Evolutionary conservation across 495 filamentous ascomycete species (phyloP), one percentile per base, ranked within the genome.

Genomic region (Talaromyces adpressus): DNA sequence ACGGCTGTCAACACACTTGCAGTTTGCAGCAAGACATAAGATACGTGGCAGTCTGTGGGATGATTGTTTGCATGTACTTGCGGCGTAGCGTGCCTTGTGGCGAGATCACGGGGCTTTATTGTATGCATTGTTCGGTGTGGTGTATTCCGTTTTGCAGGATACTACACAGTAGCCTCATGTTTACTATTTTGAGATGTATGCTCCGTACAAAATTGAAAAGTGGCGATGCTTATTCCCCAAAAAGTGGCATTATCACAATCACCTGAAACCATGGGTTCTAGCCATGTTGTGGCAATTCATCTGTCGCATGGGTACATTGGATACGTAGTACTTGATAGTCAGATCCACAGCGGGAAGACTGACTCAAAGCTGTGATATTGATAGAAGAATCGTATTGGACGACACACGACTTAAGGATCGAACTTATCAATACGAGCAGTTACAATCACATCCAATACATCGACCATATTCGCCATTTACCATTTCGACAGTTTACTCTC

Each of bases 21-120:
- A 56, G 12, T 29, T 27, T 56, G 52, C 23, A 56, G 52, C 52
- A 56, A 56, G 52, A 56, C 52, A 53, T 53, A 9, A 56, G 27
- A 56, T 56, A 56, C 52, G 52, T 56, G 52, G 52, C 52, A 56
- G 22, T 25, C 52, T 56, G 52, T 56, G 52, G 27, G 12, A 56
- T 23, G n/a, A 56, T 56, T 29, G 52, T 27, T 23, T 53, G 18
- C 20, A 27, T 22, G 14, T n/a, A 27, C 52, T 25, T 25, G 52
- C 20, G 52, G 22, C 52, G 52, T 56, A 56, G 52, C 52, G 52
- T 56, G 52, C 27, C 14, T 29, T 56, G 52, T 56, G 52, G 52
- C 52, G 52, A 56, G 52, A 27, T 56, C 52, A 56, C 52, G 52
- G 52, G 52, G 52, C 52, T 29, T 25, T 29, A 56, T 27, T 25